A percentile compares a stretch with the other conserved stretches of the same genome.
phyloP scores from a whole-genome alignment of 129 eudicot genomes.

The Sambucus nigra region DNA sequence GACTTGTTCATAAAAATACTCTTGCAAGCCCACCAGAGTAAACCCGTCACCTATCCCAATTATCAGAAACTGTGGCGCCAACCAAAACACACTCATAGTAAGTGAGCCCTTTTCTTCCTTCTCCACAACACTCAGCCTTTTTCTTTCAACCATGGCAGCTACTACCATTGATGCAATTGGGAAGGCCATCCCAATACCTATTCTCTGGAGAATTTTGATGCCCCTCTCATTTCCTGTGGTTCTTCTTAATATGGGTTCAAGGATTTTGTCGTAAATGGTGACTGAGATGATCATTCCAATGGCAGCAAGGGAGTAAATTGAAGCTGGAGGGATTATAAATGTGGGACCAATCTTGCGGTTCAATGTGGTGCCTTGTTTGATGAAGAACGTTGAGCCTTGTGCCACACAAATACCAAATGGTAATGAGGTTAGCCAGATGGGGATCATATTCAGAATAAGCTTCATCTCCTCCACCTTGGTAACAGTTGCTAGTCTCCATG shows the following conservation, averaged over 20 bases:
- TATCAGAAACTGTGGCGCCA: constrained; percentile 60
- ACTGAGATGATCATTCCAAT: constrained; percentile 46
- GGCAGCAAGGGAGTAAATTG: constrained; percentile 51
- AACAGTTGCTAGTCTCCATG: constrained; percentile 73
- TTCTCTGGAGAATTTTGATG: constrained; percentile 56
- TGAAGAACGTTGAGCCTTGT: constrained; percentile 68
- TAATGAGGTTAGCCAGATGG: constrained; percentile 66
- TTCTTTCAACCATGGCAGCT: constrained; percentile 55
- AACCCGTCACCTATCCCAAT: constrained; percentile 66
- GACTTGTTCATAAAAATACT: constrained; percentile 76
- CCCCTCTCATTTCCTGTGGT: constrained; percentile 67
- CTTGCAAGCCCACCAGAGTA: constrained; percentile 68
- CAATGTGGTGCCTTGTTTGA: constrained; percentile 57
- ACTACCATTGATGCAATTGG: constrained; percentile 42
- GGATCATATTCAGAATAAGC: constrained; percentile 58
- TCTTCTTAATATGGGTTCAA: constrained; percentile 46
- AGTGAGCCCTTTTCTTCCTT: constrained; percentile 27
- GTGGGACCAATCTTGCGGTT: constrained; percentile 31
- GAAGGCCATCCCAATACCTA: constrained; percentile 68
- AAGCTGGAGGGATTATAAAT: constrained; percentile 68
- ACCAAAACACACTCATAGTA: constrained; percentile 66
- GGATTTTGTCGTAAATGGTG: constrained; percentile 44
- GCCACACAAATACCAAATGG: constrained; percentile 61
- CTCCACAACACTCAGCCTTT: constrained; percentile 24
- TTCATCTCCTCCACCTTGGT: constrained; percentile 75